Base-by-base conservation (phyloP, 371 early-diverging fungal species). In the Mortierella sp. region DNA sequence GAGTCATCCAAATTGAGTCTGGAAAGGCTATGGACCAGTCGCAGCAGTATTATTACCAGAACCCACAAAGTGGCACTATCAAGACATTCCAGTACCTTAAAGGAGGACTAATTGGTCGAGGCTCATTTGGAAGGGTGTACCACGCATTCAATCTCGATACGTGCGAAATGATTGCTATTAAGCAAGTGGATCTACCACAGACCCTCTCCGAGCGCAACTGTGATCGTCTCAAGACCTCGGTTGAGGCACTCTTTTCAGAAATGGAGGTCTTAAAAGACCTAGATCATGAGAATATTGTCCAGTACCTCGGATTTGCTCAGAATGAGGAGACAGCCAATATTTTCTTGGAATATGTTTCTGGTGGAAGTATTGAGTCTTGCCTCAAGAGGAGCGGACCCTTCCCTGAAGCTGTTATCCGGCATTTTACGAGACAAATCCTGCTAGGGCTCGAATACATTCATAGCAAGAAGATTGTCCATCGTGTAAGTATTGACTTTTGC, bases 51-150 rank as follows among this genome's bases (percentile, higher is more conserved):
- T 63, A 69, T 30, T 73, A 74, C 23, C 64, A 70, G n/a, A 60
- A 77, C 50, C 68, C 68, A 44, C 66, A 63, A 53, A 72, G 69
- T 26, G 83, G 73, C 47, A 72, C 70, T 19, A 52, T 62, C 64
- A 57, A 77, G 68, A 80, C 64, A 9, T 77, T 82, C 43, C 89
- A 86, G 66, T 97, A 96, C 93, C 88, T 91, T 57, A 91, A 90
- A 64, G 98, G 98, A 57, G 85, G 87, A 71, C 75, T 95, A 70
- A 97, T 99, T 70, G 99, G 99, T 16, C 91, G 94, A 73, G 99
- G 99, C 0, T 94, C 96, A 7, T 99, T 96, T 77, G 99, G 98
- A 0, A 89, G 92, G 57, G 99, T 99, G 23, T 96, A 91, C 71
- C 88, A 91, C 71, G 98, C 93, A 0, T 84, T 94, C 60, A 94